Percentiles rank a stretch among this genome's conserved stretches.
Conservation (phyloP, 345 rosid species). For the Eucalyptus viminalis region DNA sequence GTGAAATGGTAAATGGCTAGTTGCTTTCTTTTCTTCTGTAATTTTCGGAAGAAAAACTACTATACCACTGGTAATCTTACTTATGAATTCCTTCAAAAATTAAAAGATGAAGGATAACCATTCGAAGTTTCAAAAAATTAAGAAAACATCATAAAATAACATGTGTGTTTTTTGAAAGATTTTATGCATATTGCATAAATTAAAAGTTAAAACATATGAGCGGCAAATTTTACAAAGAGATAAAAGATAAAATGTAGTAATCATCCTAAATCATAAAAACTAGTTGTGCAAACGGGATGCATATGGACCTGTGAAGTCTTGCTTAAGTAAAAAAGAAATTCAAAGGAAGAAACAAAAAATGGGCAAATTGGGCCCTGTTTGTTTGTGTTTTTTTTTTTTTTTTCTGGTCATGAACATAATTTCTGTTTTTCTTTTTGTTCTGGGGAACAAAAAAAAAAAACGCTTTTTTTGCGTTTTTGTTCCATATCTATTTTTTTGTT, state of each 20-base stretch:
- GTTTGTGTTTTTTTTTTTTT: too few relatives aligned
- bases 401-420: too few relatives aligned
- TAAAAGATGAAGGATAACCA: background rate
- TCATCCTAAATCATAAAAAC: background rate
- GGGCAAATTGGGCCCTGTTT: background rate
- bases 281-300: background rate
- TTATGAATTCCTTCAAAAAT: background rate
- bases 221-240: background rate
- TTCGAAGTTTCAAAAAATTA: background rate
- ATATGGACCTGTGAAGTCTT: background rate
- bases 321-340: background rate
- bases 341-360: background rate
- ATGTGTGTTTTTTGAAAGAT: background rate
- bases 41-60: background rate
- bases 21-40: background rate
- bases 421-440: too few relatives aligned
- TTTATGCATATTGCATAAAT: background rate
- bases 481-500: too few relatives aligned
- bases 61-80: background rate
- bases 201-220: background rate
- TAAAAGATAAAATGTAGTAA: background rate
- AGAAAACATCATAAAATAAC: background rate
- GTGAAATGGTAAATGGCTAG: background rate
- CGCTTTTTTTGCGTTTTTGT: too few relatives aligned
- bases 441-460: too few relatives aligned